phyloP scores from a whole-genome alignment of 2,329 filamentous ascomycete genomes.

The Colletotrichum tofieldiae region DNA sequence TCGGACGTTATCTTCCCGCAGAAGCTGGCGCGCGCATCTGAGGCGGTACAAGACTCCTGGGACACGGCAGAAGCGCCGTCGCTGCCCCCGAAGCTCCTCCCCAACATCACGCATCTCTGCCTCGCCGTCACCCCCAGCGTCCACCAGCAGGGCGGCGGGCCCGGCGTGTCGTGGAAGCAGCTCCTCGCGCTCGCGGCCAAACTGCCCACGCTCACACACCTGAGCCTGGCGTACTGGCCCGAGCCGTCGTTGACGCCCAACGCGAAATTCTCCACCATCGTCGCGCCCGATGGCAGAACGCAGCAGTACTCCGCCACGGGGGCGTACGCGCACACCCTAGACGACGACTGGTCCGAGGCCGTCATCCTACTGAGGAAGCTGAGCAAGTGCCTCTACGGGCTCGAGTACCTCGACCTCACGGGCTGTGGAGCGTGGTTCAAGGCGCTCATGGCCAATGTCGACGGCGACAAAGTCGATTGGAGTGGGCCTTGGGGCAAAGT shows the following conservation, averaged over 20 bases:
- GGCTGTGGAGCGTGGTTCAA: slow-evolving; percentile 71
- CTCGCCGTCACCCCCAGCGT: slow-evolving; percentile 63
- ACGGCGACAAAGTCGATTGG: slow-evolving; percentile 69
- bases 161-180: slow-evolving; percentile 70
- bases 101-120: slow-evolving; percentile 73
- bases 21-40: slow-evolving; percentile 41
- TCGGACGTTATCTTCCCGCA: slow-evolving; percentile 65
- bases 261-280: slow-evolving; percentile 64
- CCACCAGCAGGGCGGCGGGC: slow-evolving; percentile 44
- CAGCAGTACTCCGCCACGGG: slow-evolving; percentile 71
- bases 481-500: slow-evolving; percentile 68
- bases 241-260: slow-evolving; percentile 71
- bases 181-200: slow-evolving; percentile 69
- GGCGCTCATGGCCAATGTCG: slow-evolving; percentile 60
- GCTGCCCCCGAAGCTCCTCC: slow-evolving; percentile 59
- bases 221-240: slow-evolving; percentile 76
- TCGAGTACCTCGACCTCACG: slow-evolving; percentile 75
- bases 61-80: slow-evolving; percentile 57
- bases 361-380: slow-evolving; percentile 69
- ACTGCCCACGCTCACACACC: slow-evolving; percentile 70
- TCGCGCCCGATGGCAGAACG: slow-evolving; percentile 58
- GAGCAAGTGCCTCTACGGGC: slow-evolving; percentile 68
- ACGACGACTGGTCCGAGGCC: slow-evolving; percentile 73
- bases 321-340: slow-evolving; percentile 71
- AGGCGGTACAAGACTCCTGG: slow-evolving; percentile 67